Conservation (phyloP, 768 basidiomycete species). For the Boletus rubescentipes region DNA sequence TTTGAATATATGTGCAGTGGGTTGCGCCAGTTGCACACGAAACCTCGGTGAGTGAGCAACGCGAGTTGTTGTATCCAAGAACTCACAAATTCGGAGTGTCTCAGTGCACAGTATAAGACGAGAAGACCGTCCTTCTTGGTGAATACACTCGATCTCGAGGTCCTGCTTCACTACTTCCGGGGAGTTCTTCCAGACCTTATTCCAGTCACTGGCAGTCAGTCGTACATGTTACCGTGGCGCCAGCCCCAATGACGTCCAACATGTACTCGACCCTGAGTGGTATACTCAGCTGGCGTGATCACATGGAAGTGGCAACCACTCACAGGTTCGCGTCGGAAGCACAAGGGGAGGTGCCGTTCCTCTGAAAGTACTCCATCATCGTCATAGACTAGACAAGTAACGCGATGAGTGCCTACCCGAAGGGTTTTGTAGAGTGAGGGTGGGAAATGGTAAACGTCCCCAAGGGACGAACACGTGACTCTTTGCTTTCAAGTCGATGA, state of each 20-base stretch:
- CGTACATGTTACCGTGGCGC: constrained; percentile 43
- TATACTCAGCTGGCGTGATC: background rate
- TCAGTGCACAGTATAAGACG: constrained; percentile 18
- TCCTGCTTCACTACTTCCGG: constrained; percentile 38
- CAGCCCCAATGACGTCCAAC: constrained; percentile 57
- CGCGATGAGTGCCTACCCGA: constrained; percentile 25
- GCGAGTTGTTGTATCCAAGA: constrained; percentile 39
- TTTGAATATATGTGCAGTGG: constrained; percentile 42
- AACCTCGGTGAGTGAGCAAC: no score
- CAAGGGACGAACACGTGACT: constrained; percentile 91
- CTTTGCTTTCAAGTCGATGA: constrained; percentile 93
- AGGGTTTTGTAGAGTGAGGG: constrained; percentile 51
- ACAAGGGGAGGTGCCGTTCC: constrained; percentile 23
- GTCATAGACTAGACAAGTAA: constrained; percentile 11
- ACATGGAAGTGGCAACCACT: background rate
- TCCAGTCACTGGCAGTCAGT: constrained; percentile 59
- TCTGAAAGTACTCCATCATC: constrained; percentile 25
- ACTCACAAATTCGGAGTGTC: constrained; percentile 36
- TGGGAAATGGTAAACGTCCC: constrained; percentile 75
- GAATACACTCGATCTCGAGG: constrained; percentile 44
- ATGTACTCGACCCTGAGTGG: constrained; percentile 49
- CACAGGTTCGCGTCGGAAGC: constrained; percentile 23
- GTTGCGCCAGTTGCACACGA: constrained; percentile 38
- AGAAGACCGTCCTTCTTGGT: constrained; percentile 36
- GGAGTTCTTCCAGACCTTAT: constrained; percentile 46